Conservation (phyloP, 2,329 filamentous ascomycete species). For the Aspergillus alliaceus region DNA sequence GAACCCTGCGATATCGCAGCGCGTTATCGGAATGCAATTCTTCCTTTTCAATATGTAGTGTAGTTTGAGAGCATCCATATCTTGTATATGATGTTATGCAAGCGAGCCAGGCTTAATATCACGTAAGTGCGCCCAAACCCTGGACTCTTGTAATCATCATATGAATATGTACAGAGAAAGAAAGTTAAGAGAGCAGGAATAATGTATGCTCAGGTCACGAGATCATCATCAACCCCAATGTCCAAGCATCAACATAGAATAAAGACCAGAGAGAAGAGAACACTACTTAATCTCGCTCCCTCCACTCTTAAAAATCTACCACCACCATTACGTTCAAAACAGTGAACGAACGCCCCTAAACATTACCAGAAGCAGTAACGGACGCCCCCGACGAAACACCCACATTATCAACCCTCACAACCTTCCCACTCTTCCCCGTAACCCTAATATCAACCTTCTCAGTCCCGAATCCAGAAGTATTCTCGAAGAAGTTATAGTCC, state of each 20-base stretch:
- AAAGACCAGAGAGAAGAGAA: constrained; percentile 1
- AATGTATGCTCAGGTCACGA: background rate
- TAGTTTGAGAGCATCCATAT: background rate
- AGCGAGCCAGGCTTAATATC: background rate
- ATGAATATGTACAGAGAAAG: constrained; percentile 7
- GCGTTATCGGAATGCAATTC: constrained; percentile 24
- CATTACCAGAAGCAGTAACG: constrained; percentile 25
- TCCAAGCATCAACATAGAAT: background rate
- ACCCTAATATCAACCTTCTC: constrained; percentile 56
- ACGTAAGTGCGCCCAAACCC: no score
- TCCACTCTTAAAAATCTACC: background rate
- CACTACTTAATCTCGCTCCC: no score
- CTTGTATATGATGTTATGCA: background rate
- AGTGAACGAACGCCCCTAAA: constrained; percentile 21
- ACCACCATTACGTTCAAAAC: no score
- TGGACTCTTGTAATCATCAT: background rate
- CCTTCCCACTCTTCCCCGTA: constrained; percentile 54
- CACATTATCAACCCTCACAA: constrained; percentile 54
- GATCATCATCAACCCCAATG: background rate
- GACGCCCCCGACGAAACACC: constrained; percentile 20
- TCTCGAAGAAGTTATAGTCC: constrained; percentile 64
- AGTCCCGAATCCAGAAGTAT: constrained; percentile 57
- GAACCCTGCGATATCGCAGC: constrained; percentile 20
- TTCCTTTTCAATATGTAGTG: constrained; percentile 1
- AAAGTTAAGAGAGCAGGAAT: background rate